A percentile compares a stretch with the other conserved stretches of the same genome.
phyloP scores from a whole-genome alignment of 2,329 filamentous ascomycete genomes.

The Fusarium torreyae region DNA sequence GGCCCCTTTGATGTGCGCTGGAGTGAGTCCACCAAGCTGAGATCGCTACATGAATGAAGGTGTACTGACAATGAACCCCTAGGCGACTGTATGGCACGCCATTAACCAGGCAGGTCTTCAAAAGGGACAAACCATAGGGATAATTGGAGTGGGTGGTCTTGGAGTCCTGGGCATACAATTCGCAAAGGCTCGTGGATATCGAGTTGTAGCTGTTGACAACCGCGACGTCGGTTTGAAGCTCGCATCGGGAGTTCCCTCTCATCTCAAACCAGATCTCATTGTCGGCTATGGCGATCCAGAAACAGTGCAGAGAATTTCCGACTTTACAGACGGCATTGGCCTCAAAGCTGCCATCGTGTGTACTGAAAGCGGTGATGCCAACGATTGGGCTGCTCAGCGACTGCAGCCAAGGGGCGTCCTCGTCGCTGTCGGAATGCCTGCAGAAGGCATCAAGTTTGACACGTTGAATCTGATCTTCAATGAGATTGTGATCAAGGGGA shows the following conservation, averaged over 20 bases:
- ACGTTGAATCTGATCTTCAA: constrained; percentile 32
- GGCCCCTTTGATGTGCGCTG: constrained; percentile 39
- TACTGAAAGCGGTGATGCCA: constrained; percentile 31
- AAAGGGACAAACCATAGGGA: constrained; percentile 21
- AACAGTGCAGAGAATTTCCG: constrained; percentile 20
- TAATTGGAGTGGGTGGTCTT: constrained; percentile 48
- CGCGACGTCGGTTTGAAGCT: constrained; percentile 29
- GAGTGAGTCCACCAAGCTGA: constrained; percentile 13
- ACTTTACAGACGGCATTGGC: constrained; percentile 36
- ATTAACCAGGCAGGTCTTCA: constrained; percentile 26
- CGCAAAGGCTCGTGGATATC: constrained; percentile 49
- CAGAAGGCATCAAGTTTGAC: constrained; percentile 38
- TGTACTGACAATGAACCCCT: neutral
- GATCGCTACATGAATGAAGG: neutral
- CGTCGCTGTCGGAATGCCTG: constrained; percentile 37
- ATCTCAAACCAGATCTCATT: constrained; percentile 37
- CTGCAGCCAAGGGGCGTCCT: constrained; percentile 32
- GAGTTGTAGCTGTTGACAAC: constrained; percentile 50
- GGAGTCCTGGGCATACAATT: constrained; percentile 49
- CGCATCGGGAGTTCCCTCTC: constrained; percentile 35
- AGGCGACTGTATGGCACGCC: constrained; percentile 43
- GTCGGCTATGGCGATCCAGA: constrained; percentile 20
- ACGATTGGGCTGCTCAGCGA: constrained; percentile 36
- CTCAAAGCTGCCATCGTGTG: constrained; percentile 36
- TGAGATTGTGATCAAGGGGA: constrained; percentile 36